Evolutionary conservation across 192 early-diverging fungal species (phyloP).

Genomic region (Backusella circina): DNA sequence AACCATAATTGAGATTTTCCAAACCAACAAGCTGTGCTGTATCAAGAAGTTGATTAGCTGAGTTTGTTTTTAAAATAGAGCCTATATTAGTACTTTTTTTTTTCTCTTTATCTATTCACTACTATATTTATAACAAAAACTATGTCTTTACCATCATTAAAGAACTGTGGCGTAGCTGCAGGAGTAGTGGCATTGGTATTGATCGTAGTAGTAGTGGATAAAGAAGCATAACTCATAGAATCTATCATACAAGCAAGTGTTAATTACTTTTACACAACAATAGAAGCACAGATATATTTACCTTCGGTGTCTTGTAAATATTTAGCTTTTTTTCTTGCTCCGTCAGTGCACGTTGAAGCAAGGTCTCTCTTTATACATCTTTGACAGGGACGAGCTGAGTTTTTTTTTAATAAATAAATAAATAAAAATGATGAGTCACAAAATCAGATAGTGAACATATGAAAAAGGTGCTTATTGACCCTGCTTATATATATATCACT

Average conservation of each 20-base stretch:
- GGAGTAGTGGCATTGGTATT: neutral
- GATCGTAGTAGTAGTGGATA: neutral
- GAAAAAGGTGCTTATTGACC: neutral
- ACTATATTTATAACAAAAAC: neutral
- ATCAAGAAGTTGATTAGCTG: slow-evolving; percentile 9
- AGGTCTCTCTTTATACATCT: slow-evolving; percentile 84
- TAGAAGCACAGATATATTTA: neutral
- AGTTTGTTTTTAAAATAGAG: neutral
- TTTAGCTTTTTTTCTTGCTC: slow-evolving; percentile 89
- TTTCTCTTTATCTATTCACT: neutral
- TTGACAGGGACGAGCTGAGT: slow-evolving; percentile 73
- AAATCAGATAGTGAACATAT: neutral
- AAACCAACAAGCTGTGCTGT: slow-evolving; percentile 2
- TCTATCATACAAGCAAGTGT: too few relatives aligned
- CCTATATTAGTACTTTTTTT: neutral
- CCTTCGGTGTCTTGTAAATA: slow-evolving; percentile 77
- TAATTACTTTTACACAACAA: neutral
- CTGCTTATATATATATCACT: slow-evolving; percentile 16
- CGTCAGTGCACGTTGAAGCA: slow-evolving; percentile 75
- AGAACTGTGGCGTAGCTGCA: slow-evolving; percentile 1
- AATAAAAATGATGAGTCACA: slow-evolving; percentile 9
- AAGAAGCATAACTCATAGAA: neutral
- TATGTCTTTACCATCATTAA: neutral
- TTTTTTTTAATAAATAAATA: neutral
- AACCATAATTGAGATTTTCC: slow-evolving; percentile 49